Evolutionary conservation across 225 moss, liverwort and hornwort species (phyloP).

Genomic region (Ulota crispa): DNA sequence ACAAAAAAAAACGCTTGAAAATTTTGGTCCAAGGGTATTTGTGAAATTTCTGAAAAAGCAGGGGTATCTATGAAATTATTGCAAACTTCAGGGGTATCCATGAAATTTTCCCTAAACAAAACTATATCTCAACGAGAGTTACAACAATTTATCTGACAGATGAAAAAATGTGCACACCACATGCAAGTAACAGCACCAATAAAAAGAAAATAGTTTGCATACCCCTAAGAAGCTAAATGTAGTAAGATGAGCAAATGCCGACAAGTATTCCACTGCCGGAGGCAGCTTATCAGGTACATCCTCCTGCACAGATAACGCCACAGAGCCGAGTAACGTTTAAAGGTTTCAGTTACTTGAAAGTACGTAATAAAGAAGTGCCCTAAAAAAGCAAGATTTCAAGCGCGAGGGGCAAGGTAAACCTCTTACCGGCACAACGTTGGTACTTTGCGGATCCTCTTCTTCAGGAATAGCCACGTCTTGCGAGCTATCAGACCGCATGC

Average conservation of each 20-base stretch:
- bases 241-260: constrained; percentile 75
- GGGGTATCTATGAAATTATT: too few relatives aligned
- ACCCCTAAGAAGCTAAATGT: constrained; percentile 97
- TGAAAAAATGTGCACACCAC: constrained; percentile 7
- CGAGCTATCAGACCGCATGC: constrained; percentile 21
- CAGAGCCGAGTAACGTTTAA: background rate
- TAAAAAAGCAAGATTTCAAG: background rate
- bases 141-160: constrained; percentile 1
- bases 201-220: constrained; percentile 25
- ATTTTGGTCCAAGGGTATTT: too few relatives aligned
- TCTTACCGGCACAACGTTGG: constrained; percentile 29
- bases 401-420: background rate
- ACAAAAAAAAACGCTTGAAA: too few relatives aligned
- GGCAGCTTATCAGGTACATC: constrained; percentile 24
- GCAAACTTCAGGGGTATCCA: too few relatives aligned
- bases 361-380: background rate
- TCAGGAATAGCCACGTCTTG: constrained; percentile 8
- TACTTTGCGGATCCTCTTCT: constrained; percentile 15
- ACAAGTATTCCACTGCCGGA: constrained; percentile 59
- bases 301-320: constrained; percentile 29
- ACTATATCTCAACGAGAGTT: background rate
- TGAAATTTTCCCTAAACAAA: too few relatives aligned
- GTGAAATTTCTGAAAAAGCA: too few relatives aligned
- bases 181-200: constrained; percentile 1
- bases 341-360: background rate